A percentile compares a stretch with the other conserved stretches of the same genome.
Evolutionary conservation across 164 flowering plant genomes (phyloP).

Genomic region (Stephania yunnanensis): DNA sequence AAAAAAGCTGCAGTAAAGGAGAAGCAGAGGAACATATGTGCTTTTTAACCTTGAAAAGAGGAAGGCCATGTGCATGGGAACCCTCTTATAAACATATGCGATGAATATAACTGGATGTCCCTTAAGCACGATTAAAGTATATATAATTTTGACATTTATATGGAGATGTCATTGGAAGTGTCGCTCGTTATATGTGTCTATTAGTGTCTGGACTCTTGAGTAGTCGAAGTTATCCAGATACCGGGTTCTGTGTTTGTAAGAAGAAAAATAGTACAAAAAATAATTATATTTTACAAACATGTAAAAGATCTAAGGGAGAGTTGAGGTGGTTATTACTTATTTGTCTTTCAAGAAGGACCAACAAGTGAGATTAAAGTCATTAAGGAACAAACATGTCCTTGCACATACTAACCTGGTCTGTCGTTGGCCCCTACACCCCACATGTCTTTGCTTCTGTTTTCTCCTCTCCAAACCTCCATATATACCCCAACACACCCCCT

Average conservation of each 20-base stretch:
- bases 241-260: neutral
- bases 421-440: slow-evolving; percentile 47
- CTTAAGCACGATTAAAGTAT: too few species aligned
- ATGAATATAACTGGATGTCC: too few species aligned
- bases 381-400: slow-evolving; percentile 38
- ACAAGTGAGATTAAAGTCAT: slow-evolving; percentile 32
- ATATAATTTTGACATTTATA: too few species aligned
- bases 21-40: neutral
- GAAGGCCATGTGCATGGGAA: neutral
- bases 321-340: slow-evolving; percentile 21
- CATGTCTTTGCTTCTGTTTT: slow-evolving; percentile 31
- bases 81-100: too few species aligned
- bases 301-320: neutral
- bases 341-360: slow-evolving; percentile 38
- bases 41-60: neutral
- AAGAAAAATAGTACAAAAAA: neutral
- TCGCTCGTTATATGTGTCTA: too few species aligned
- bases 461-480: slow-evolving; percentile 18
- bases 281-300: neutral
- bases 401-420: slow-evolving; percentile 30
- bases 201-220: too few species aligned
- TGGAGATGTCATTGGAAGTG: too few species aligned
- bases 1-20: neutral
- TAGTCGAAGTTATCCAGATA: too few species aligned
- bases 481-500: slow-evolving; percentile 31